Conservation (phyloP, 2,329 filamentous ascomycete genomes). For the Metarhizium album region DNA sequence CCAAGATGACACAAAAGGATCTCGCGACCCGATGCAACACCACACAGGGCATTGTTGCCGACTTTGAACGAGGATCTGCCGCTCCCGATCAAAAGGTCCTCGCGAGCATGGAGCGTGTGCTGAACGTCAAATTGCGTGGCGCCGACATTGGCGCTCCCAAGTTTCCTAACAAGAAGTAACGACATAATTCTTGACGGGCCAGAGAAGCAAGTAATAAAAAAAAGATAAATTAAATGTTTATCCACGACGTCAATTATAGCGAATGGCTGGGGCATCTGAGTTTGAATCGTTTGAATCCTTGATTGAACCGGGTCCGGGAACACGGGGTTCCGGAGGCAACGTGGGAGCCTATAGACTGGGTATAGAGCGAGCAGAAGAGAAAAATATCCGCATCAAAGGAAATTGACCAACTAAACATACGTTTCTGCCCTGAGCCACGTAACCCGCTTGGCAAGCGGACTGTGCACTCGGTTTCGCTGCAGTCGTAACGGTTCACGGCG, state of each 20-base stretch:
- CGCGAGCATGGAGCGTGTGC: constrained; percentile 64
- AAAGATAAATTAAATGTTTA: background rate
- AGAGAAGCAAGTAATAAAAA: background rate
- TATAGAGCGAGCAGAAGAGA: constrained; percentile 6
- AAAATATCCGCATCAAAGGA: constrained; percentile 2
- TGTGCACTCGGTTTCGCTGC: background rate
- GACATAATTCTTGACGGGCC: background rate
- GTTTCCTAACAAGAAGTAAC: constrained; percentile 61
- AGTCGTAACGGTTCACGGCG: background rate
- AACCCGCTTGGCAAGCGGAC: background rate
- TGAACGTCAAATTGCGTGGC: constrained; percentile 82
- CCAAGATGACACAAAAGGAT: constrained; percentile 93
- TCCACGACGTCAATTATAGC: constrained; percentile 2
- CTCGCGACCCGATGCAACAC: constrained; percentile 83
- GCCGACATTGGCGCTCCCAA: constrained; percentile 75
- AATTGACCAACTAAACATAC: background rate
- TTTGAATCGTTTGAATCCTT: background rate
- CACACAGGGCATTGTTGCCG: constrained; percentile 65
- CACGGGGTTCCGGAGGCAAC: background rate
- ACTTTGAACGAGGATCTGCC: constrained; percentile 74
- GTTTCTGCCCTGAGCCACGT: background rate
- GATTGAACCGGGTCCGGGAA: background rate
- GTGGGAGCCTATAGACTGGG: constrained; percentile 7
- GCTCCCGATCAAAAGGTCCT: constrained; percentile 78
- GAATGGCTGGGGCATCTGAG: background rate